Conservation (phyloP, 371 early-diverging fungal species). For the Mortierella sp. region DNA sequence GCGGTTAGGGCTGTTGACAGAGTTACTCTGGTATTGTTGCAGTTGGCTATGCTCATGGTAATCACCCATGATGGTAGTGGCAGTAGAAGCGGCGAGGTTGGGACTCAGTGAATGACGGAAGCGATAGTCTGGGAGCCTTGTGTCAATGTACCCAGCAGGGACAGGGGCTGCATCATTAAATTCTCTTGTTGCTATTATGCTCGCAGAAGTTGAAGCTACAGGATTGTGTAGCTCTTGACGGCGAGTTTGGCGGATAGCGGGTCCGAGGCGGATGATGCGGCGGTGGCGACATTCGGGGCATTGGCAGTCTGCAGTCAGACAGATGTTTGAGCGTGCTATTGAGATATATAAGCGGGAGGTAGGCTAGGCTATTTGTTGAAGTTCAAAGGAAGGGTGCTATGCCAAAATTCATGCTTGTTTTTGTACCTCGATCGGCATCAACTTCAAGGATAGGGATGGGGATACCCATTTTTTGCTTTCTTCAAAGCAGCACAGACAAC, state of each 20-base stretch:
- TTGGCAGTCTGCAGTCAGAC: not conserved
- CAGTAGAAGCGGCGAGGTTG: not conserved
- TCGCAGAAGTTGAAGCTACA: not conserved
- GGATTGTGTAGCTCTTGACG: not conserved
- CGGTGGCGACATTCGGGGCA: slow-evolving; percentile 4
- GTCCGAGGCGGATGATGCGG: slow-evolving; percentile 5
- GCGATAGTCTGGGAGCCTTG: slow-evolving; percentile 9
- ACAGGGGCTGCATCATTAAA: too few species aligned
- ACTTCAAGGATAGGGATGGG: not conserved
- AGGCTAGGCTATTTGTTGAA: not conserved
- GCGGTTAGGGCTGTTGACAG: not conserved
- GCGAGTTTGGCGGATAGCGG: slow-evolving; percentile 2
- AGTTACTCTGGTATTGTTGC: not conserved
- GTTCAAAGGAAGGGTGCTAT: not conserved
- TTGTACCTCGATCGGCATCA: not conserved
- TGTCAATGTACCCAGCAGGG: slow-evolving; percentile 12
- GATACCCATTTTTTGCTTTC: not conserved
- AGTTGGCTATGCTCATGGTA: not conserved
- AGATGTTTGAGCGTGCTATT: slow-evolving; percentile 1
- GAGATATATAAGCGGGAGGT: not conserved
- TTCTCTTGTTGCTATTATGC: not conserved
- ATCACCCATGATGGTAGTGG: not conserved
- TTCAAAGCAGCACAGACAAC: not conserved
- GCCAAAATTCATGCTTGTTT: not conserved
- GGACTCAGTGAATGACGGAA: slow-evolving; percentile 12